phyloP scores from a whole-genome alignment of 2,329 filamentous ascomycete species.

The Davidsoniella neocaledoniae region DNA sequence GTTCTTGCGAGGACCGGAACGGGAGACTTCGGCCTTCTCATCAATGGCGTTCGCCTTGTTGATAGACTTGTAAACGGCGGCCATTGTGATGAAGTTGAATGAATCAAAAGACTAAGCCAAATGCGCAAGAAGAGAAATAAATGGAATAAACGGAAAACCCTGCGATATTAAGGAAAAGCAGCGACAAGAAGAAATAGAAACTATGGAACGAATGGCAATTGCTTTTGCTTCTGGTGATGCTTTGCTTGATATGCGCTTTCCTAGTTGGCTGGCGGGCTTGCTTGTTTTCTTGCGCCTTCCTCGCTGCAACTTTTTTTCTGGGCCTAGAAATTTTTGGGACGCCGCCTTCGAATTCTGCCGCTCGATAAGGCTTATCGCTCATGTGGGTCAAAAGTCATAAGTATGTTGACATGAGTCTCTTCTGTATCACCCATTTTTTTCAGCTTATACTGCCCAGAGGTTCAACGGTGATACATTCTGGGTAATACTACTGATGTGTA shows the following conservation, averaged over 20 bases:
- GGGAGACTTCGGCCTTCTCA: slow-evolving; percentile 25
- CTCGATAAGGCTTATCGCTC: slow-evolving; percentile 12
- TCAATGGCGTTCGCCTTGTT: slow-evolving; percentile 40
- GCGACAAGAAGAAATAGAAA: neutral
- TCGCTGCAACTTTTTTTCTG: slow-evolving; percentile 8
- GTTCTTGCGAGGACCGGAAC: slow-evolving; percentile 40
- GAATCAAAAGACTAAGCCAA: neutral
- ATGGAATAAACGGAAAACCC: neutral
- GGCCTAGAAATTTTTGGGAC: slow-evolving; percentile 12
- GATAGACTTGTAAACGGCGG: slow-evolving; percentile 58
- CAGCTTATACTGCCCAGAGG: too few species aligned
- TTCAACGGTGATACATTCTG: too few species aligned
- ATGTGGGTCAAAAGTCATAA: slow-evolving; percentile 2
- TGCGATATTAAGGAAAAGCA: neutral
- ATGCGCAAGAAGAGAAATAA: slow-evolving; percentile 14
- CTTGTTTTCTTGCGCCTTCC: neutral
- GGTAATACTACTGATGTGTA: too few species aligned
- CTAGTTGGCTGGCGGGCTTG: slow-evolving; percentile 4
- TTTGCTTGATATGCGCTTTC: neutral
- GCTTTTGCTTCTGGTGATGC: neutral
- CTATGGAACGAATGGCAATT: neutral
- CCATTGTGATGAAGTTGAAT: slow-evolving; percentile 31
- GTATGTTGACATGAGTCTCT: neutral
- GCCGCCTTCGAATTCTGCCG: slow-evolving; percentile 4
- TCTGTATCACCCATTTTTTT: too few species aligned